phyloP scores from a whole-genome alignment of 495 filamentous ascomycete genomes.

The Aspergillus baeticus region DNA sequence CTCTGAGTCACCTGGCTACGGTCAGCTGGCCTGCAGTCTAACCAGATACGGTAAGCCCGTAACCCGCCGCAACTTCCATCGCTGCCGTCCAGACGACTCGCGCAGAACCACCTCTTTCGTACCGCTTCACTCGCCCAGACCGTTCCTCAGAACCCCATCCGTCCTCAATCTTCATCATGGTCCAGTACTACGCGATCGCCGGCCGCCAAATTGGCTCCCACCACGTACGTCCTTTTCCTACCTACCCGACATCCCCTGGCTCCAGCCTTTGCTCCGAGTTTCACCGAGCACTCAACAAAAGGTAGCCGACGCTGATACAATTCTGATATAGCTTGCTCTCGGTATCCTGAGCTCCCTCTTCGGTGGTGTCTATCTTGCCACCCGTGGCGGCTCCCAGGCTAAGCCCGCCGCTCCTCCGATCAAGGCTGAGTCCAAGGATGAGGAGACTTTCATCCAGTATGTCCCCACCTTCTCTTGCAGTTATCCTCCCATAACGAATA shows the following conservation, averaged over 20 bases:
- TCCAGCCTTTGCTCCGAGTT: slow-evolving; percentile 5
- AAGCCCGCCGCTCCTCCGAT: slow-evolving; percentile 68
- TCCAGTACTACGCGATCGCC: slow-evolving; percentile 77
- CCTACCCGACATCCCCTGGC: slow-evolving; percentile 5
- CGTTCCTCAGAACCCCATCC: slow-evolving; percentile 25
- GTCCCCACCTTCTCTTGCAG: slow-evolving; percentile 27
- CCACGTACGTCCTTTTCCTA: slow-evolving; percentile 66
- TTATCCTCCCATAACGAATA: neutral
- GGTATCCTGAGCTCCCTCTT: slow-evolving; percentile 68
- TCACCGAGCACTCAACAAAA: neutral
- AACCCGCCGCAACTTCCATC: slow-evolving; percentile 24
- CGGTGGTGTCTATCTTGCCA: slow-evolving; percentile 51
- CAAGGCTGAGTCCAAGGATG: slow-evolving; percentile 84
- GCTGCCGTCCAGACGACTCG: slow-evolving; percentile 15
- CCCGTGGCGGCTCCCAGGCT: slow-evolving; percentile 58
- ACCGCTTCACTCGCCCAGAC: slow-evolving; percentile 25
- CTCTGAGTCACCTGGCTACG: slow-evolving; percentile 4
- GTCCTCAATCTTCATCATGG: slow-evolving; percentile 66
- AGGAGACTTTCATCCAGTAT: slow-evolving; percentile 98
- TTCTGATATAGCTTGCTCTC: slow-evolving; percentile 73
- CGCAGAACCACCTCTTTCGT: slow-evolving; percentile 14
- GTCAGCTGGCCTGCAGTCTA: slow-evolving; percentile 14
- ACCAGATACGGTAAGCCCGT: slow-evolving; percentile 22
- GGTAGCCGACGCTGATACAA: neutral
- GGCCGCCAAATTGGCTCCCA: slow-evolving; percentile 94